These are phyloP conservation scores for Pichia californica DNA, from an alignment of 805 yeast genomes.

Conservation along the genomic window DNA sequence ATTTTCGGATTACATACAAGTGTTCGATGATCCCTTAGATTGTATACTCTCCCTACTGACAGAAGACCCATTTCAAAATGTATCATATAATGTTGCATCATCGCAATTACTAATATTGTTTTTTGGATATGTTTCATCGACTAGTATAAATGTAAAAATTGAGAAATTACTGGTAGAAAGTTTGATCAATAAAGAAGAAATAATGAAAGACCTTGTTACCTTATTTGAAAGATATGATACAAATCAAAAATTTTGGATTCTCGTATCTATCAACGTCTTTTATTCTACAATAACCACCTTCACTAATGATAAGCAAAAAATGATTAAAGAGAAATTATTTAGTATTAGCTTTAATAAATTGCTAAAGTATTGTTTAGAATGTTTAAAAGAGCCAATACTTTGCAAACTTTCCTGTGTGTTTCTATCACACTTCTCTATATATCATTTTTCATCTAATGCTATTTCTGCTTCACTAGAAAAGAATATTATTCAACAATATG, in stretches of 20 bases:
- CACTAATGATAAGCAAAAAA: background rate
- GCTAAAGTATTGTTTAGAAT: conserved; percentile 27
- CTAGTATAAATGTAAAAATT: background rate
- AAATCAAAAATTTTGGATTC: conserved; percentile 21
- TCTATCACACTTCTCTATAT: conserved; percentile 15
- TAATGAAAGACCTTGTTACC: conserved; percentile 12
- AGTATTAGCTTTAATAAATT: background rate
- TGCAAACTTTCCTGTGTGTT: conserved; percentile 30
- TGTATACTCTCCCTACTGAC: conserved; percentile 21
- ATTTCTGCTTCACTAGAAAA: conserved; percentile 27
- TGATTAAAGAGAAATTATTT: background rate
- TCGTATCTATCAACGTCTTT: background rate
- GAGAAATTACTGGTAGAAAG: background rate
- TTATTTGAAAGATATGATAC: conserved; percentile 18
- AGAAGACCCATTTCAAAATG: conserved; percentile 11
- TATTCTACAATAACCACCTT: background rate
- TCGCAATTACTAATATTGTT: conserved; percentile 27
- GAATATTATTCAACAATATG: conserved; percentile 39
- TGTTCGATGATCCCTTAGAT: conserved; percentile 11
- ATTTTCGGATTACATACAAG: conserved; percentile 11
- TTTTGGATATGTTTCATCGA: conserved; percentile 12
- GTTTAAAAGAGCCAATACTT: conserved; percentile 28
- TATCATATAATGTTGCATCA: background rate
- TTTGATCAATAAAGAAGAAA: background rate
- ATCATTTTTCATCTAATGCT: background rate